Conservation (phyloP, 768 basidiomycete genomes). For the Auriscalpium microsporum region DNA sequence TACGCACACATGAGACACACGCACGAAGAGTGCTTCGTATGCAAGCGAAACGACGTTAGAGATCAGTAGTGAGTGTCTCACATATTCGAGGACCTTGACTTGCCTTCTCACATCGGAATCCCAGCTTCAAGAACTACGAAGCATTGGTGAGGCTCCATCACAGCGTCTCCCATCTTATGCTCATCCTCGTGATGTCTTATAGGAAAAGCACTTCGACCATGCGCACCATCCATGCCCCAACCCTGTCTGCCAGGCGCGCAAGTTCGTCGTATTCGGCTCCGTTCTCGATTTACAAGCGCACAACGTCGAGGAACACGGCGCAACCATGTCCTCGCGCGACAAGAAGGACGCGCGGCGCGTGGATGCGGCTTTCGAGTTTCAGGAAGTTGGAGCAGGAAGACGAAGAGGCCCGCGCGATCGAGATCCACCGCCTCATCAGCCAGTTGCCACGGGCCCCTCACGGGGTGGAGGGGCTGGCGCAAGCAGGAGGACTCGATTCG, state of each 20-base stretch:
- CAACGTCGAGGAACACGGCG: slow-evolving; percentile 76
- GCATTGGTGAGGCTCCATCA: slow-evolving; percentile 41
- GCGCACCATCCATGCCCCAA: slow-evolving; percentile 77
- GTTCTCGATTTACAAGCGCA: slow-evolving; percentile 87
- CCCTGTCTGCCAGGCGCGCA: slow-evolving; percentile 65
- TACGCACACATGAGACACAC: slow-evolving; percentile 86
- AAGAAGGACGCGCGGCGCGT: slow-evolving; percentile 61
- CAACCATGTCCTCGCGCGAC: slow-evolving; percentile 62
- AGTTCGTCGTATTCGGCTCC: slow-evolving; percentile 92
- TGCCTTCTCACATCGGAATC: not conserved
- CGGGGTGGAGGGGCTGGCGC: slow-evolving; percentile 20
- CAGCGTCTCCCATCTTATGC: not conserved
- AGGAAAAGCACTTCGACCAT: slow-evolving; percentile 71
- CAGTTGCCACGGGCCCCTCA: slow-evolving; percentile 17
- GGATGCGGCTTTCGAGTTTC: slow-evolving; percentile 58
- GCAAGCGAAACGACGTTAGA: slow-evolving; percentile 69
- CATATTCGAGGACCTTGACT: not conserved
- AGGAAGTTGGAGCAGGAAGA: slow-evolving; percentile 45
- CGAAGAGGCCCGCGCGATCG: slow-evolving; percentile 44
- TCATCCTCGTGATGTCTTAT: not conserved
- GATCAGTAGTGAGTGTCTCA: slow-evolving; percentile 72
- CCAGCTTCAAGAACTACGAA: slow-evolving; percentile 74
- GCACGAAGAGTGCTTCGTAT: slow-evolving; percentile 96
- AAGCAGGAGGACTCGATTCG: slow-evolving; percentile 56
- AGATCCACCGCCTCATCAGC: slow-evolving; percentile 31